phyloP scores from a whole-genome alignment of 805 yeast species.

The Pichia occidentalis region DNA sequence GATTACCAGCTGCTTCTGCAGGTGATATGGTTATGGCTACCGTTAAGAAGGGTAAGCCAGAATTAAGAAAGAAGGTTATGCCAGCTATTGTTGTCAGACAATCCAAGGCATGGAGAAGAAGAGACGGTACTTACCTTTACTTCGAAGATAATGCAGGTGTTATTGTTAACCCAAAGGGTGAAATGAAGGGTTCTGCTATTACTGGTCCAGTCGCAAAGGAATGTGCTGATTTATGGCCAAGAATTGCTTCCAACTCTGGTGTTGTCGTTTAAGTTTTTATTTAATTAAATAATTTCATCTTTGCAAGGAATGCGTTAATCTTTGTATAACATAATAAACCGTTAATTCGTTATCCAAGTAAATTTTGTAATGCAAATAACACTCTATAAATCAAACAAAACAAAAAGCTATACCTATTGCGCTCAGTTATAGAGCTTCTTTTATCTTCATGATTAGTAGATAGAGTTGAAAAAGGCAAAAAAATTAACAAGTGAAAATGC shows the following conservation, averaged over 20 bases:
- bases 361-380: too few relatives aligned
- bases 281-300: conserved; percentile 23
- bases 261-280: conserved; percentile 80
- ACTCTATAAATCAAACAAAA: too few relatives aligned
- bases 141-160: conserved; percentile 99
- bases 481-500: too few relatives aligned
- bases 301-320: conserved; percentile 15
- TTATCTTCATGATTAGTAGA: too few relatives aligned
- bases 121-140: conserved; percentile 99
- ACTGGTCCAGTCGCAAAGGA: conserved; percentile 99
- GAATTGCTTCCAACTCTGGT: conserved; percentile 99
- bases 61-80: conserved; percentile 99
- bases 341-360: conserved; percentile 12
- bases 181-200: conserved; percentile 99
- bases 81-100: conserved; percentile 99
- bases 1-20: conserved; percentile 99
- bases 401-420: too few relatives aligned
- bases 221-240: conserved; percentile 99
- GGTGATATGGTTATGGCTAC: conserved; percentile 99
- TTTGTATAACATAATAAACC: conserved; percentile 13
- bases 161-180: conserved; percentile 99
- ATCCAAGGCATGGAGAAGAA: conserved; percentile 99
- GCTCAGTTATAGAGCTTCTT: too few relatives aligned
- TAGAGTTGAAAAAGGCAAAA: too few relatives aligned
- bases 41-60: conserved; percentile 99